These are phyloP conservation scores for Serendipita indica DNA, from an alignment of 768 basidiomycete genomes.

Conservation along the genomic window DNA sequence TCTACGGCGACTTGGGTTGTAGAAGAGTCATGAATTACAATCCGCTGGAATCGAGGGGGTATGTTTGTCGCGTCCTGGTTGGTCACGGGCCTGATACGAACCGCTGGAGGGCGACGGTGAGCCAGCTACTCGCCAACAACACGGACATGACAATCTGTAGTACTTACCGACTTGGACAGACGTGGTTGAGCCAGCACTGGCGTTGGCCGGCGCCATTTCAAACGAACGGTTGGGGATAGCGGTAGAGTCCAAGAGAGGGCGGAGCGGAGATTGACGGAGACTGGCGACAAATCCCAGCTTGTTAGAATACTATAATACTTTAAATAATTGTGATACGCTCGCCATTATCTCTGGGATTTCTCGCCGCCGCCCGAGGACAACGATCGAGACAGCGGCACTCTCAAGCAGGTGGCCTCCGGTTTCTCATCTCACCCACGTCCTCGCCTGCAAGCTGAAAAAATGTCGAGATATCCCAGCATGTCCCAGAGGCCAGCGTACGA, in stretches of 20 bases:
- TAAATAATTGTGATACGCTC: too few relatives aligned
- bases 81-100: conserved; percentile 82
- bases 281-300: too few relatives aligned
- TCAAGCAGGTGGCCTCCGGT: too few relatives aligned
- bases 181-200: conserved; percentile 32
- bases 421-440: too few relatives aligned
- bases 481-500: conserved; percentile 1
- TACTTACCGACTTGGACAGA: conserved; percentile 88
- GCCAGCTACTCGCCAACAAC: not conserved
- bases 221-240: not conserved
- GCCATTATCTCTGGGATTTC: too few relatives aligned
- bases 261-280: not conserved
- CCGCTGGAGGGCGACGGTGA: conserved; percentile 32
- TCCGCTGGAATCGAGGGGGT: conserved; percentile 86
- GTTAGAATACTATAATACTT: too few relatives aligned
- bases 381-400: too few relatives aligned
- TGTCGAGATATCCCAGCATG: conserved; percentile 7
- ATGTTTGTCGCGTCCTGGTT: conserved; percentile 71
- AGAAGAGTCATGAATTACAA: conserved; percentile 66
- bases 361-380: too few relatives aligned
- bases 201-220: not conserved
- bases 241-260: not conserved
- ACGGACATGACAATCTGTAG: not conserved
- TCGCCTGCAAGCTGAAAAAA: too few relatives aligned
- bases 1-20: conserved; percentile 74